Conservation (phyloP, 202 grass and related monocot species). For the Miscanthus sacchariflorus region DNA sequence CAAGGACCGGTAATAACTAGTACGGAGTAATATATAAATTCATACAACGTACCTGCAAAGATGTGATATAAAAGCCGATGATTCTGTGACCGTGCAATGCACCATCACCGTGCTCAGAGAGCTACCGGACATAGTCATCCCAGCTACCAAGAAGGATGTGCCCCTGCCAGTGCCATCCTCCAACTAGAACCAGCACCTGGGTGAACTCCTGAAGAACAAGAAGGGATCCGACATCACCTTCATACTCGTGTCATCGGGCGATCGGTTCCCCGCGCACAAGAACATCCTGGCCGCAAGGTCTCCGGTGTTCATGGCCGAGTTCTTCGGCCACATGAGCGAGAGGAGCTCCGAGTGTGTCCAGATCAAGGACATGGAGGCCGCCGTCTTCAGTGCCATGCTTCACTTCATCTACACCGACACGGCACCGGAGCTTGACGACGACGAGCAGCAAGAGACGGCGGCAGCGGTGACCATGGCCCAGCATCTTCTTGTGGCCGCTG, state of each 20-base stretch:
- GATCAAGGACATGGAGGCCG: background rate
- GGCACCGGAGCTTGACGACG: too few relatives aligned
- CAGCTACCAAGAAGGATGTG: background rate
- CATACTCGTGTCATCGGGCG: background rate
- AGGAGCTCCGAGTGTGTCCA: background rate
- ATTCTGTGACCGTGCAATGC: background rate
- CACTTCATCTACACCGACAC: too few relatives aligned
- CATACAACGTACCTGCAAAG: too few relatives aligned
- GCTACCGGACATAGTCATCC: background rate
- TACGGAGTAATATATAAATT: too few relatives aligned
- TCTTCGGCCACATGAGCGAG: background rate
- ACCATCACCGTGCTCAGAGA: conserved; percentile 1
- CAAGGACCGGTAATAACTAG: too few relatives aligned
- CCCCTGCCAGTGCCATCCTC: background rate
- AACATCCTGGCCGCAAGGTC: conserved; percentile 16
- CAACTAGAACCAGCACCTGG: background rate
- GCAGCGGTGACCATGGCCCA: background rate
- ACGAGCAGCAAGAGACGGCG: too few relatives aligned
- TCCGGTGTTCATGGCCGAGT: background rate
- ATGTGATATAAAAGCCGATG: background rate
- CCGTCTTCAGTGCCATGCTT: too few relatives aligned
- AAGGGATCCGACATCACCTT: conserved; percentile 27
- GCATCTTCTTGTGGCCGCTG: background rate
- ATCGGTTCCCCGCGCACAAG: conserved; percentile 32
- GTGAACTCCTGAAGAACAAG: background rate